Evolutionary conservation across 768 basidiomycete genomes (phyloP).

Genomic region (Inosperma sp.): DNA sequence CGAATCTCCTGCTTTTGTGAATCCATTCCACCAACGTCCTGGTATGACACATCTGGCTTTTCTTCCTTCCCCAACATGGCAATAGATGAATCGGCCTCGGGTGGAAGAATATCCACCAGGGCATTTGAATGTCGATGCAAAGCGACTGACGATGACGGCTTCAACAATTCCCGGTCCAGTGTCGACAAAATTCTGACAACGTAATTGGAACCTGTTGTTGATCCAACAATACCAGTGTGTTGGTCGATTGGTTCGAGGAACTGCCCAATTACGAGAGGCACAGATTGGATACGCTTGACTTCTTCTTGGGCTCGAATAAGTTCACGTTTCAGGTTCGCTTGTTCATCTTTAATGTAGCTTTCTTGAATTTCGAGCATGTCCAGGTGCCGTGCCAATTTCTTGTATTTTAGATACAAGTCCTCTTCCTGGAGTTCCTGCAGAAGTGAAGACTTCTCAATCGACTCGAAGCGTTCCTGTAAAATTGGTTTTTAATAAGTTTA

Average conservation of each 20-base stretch:
- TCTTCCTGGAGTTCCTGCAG: conserved; percentile 85
- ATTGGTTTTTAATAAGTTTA: conserved; percentile 10
- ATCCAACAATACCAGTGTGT: conserved; percentile 93
- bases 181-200: conserved; percentile 97
- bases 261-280: conserved; percentile 98
- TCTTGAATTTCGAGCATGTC: conserved; percentile 94
- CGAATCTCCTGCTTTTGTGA: conserved; percentile 97
- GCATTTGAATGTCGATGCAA: conserved; percentile 98
- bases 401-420: conserved; percentile 96
- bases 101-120: conserved; percentile 95
- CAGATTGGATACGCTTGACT: conserved; percentile 98
- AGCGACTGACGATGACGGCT: conserved; percentile 97
- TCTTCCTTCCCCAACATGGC: conserved; percentile 92
- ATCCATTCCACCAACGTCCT: conserved; percentile 97
- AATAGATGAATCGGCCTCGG: conserved; percentile 97
- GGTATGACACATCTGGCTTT: conserved; percentile 89
- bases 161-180: conserved; percentile 92
- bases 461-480: conserved; percentile 82
- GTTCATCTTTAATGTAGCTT: conserved; percentile 98
- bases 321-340: conserved; percentile 95
- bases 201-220: conserved; percentile 96
- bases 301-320: conserved; percentile 98
- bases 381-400: conserved; percentile 90
- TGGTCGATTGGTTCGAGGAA: conserved; percentile 99
- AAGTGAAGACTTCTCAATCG: conserved; percentile 85